Conservation (phyloP, 2,329 filamentous ascomycete genomes). For the Cadophora malorum region DNA sequence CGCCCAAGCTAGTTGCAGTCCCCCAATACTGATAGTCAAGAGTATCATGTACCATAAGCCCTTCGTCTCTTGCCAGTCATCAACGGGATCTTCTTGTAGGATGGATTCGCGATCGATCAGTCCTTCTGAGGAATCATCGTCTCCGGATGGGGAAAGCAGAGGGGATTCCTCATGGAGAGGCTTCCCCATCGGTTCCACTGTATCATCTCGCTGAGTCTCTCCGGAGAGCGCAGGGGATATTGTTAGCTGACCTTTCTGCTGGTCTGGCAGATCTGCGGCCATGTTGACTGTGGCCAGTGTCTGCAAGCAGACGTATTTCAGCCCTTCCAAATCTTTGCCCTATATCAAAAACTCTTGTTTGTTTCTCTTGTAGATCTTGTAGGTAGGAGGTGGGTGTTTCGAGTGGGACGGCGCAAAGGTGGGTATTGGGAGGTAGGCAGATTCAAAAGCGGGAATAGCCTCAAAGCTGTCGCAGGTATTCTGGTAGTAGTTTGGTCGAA, state of each 20-base stretch:
- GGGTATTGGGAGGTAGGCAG: neutral
- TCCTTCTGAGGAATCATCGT: constrained; percentile 47
- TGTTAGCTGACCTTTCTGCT: constrained; percentile 15
- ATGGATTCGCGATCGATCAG: constrained; percentile 46
- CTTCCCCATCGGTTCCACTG: constrained; percentile 36
- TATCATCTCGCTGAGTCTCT: constrained; percentile 34
- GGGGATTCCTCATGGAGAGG: constrained; percentile 55
- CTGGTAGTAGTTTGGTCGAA: neutral
- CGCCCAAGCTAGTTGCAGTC: constrained; percentile 93
- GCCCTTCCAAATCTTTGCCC: neutral
- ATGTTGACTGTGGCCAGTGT: neutral
- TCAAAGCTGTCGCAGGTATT: constrained; percentile 14
- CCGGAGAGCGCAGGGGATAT: constrained; percentile 22
- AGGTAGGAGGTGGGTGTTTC: neutral
- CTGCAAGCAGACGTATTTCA: constrained; percentile 4
- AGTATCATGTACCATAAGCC: constrained; percentile 85
- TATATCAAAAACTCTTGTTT: neutral
- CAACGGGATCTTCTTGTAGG: constrained; percentile 51
- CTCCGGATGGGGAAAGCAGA: constrained; percentile 52
- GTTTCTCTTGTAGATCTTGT: neutral
- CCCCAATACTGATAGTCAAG: constrained; percentile 85
- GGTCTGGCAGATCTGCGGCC: constrained; percentile 16
- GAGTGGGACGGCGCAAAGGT: constrained; percentile 1
- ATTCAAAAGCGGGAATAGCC: neutral
- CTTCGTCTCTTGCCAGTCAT: constrained; percentile 70